Conservation (phyloP, 2,329 filamentous ascomycete genomes). For the Alternaria incomplexa region DNA sequence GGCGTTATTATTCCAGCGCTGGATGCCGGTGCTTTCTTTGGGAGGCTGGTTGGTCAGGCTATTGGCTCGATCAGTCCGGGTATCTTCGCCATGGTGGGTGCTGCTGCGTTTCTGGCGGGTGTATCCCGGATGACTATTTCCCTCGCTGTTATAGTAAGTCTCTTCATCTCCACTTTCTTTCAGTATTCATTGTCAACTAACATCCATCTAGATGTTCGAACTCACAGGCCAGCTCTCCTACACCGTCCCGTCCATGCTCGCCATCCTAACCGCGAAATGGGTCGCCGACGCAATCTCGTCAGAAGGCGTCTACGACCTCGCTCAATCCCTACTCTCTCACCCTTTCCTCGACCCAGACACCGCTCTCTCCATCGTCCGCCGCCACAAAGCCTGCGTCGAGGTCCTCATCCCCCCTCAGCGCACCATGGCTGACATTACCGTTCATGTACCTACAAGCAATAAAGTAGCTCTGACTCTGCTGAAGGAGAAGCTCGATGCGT, state of each 20-base stretch:
- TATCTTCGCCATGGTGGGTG: conserved; percentile 67
- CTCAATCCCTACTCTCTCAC: conserved; percentile 64
- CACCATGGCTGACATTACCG: conserved; percentile 64
- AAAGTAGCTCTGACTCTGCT: conserved; percentile 53
- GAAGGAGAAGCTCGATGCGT: conserved; percentile 53
- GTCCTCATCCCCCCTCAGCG: conserved; percentile 59
- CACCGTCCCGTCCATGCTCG: conserved; percentile 64
- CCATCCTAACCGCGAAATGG: conserved; percentile 66
- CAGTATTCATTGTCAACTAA: too few species aligned
- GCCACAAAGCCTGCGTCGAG: conserved; percentile 49
- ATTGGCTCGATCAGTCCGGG: conserved; percentile 58
- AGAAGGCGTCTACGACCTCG: conserved; percentile 65
- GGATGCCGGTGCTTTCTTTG: conserved; percentile 64
- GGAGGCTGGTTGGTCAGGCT: conserved; percentile 58
- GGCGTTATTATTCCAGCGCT: conserved; percentile 67
- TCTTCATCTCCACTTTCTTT: too few species aligned
- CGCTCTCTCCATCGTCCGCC: conserved; percentile 53
- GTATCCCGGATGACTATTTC: conserved; percentile 66
- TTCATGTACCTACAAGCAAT: conserved; percentile 54
- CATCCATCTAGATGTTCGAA: conserved; percentile 57
- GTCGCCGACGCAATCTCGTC: conserved; percentile 60
- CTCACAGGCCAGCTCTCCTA: conserved; percentile 65
- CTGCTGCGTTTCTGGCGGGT: conserved; percentile 64
- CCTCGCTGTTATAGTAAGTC: conserved; percentile 59
- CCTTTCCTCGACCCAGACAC: conserved; percentile 64